Evolutionary conservation across 345 rosid species (phyloP), one percentile per base, ranked within the genome.

Genomic region (Aquilaria yunnanensis): DNA sequence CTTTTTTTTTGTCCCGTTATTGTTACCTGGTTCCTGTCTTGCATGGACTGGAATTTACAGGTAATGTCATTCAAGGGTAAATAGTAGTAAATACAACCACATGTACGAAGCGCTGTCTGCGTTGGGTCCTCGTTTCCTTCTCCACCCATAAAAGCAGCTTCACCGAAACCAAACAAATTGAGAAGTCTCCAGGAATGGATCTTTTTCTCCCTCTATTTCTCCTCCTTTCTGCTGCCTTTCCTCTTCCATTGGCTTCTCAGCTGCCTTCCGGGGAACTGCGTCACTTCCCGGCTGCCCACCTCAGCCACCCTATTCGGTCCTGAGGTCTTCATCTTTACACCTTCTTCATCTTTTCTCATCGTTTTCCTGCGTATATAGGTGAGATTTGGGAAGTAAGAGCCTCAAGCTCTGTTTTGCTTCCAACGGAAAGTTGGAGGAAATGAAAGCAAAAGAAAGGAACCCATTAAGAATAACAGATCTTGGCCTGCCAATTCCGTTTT

Each of bases 111-210:
- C 13, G 32, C 5, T 31, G 1, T 10, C 5, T 37, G 43, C 8
- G 43, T 1, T 37, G 43, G 43, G 43, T 37, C 68, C 47, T 68
- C 54, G 77, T 67, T 56, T 55, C 60, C 75, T 71, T 68, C 79
- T 62, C 74, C 80, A 46, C 47, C 43, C 54, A 71, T 67, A 79
- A 59, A 65, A 54, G 16, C 30, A 62, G 33, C 46, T 63, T 64
- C 67, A 47, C 8, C 49, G 31, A 58, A 56, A 67, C 9, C 47
- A 68, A 55, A 64, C 56, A 64, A 37, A 2, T 52, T 32, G 0
- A n/a, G n/a, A 59, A 16, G 57, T 65, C 46, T 14, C 14, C 5
- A 37, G n/a, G 33, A 48, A 84, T 83, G 87, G 87, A 70, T 59
- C 67, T 54, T 56, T 64, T 48, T 46, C 16, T 4, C 62, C 58